Base-by-base conservation (phyloP, 768 basidiomycete genomes). In the Kwoniella europaea region DNA sequence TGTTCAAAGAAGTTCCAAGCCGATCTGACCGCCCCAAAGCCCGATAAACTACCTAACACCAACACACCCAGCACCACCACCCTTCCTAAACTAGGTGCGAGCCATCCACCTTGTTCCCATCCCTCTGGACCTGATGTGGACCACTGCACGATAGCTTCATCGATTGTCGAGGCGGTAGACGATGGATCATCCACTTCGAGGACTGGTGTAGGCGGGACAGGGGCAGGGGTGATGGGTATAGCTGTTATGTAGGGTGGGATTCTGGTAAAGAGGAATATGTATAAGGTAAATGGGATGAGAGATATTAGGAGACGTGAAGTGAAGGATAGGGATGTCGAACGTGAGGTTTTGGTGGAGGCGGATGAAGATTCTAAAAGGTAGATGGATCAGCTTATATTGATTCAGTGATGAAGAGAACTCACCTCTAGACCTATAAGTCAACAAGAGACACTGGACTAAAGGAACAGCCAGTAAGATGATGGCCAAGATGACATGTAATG, bases 201-300 rank as follows among this genome's bases (percentile, higher is more conserved):
- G 16, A 67, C 69, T 1, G 66, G 62, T 10, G 61, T 67, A 35
- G 63, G 61, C n/a, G 58, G 27, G 13, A 46, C 61, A 22, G 68
- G 27, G 4, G 29, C 22, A 35, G 75, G 56, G 2, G 35, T 22
- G 15, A 76, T 53, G 10, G 71, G 67, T 1, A 74, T 67, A 15
- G 79, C 75, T 3, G 80, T 82, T 29, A 83, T 65, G 66, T 83
- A 83, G 10, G 82, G 82, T 12, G 82, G 82, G 3, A 83, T 83
- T 3, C 73, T 71, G 59, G 82, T 80, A 72, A 83, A 83, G 44
- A 79, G 69, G 69, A 83, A 82, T 66, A 76, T 71, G 74, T 83
- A 83, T 10, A 83, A 62, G 1, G 78, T 70, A 66, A 83, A 83
- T 2, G 82, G 82, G 61, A 83, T 73, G 10, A 81, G 73, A 15